A percentile compares a stretch with the other conserved stretches of the same genome.
Conservation (phyloP, 768 basidiomycete genomes). For the Suillus ampliporus region DNA sequence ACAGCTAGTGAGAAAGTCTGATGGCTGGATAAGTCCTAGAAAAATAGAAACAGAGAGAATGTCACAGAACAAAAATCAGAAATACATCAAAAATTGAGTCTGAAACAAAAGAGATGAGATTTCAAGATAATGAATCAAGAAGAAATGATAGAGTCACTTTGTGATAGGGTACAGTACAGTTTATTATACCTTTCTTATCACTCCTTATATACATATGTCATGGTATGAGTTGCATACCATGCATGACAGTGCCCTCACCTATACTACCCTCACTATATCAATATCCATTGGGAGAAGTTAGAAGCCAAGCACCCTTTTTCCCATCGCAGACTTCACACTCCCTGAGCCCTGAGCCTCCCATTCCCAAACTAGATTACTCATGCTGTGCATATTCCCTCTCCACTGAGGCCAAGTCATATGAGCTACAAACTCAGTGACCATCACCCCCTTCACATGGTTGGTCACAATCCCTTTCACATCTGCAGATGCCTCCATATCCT, state of each 20-base stretch:
- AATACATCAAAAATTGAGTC: too few species aligned
- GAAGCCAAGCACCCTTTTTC: conserved; percentile 37
- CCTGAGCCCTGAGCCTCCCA: conserved; percentile 9
- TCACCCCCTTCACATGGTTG: conserved; percentile 16
- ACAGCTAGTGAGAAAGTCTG: too few species aligned
- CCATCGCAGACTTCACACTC: conserved; percentile 15
- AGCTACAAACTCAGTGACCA: conserved; percentile 44
- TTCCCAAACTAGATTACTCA: conserved; percentile 12
- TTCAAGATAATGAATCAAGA: too few species aligned
- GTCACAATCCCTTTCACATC: conserved; percentile 13
- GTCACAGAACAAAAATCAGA: too few species aligned
- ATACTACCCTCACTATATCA: conserved; percentile 55
- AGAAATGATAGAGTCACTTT: too few species aligned
- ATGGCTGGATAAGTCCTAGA: too few species aligned
- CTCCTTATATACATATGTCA: too few species aligned
- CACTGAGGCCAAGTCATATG: conserved; percentile 38
- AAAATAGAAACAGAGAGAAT: too few species aligned
- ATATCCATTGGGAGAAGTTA: conserved; percentile 51
- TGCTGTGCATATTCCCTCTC: background rate
- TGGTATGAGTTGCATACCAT: too few species aligned
- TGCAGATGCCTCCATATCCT: background rate
- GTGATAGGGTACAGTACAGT: too few species aligned
- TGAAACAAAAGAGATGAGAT: too few species aligned
- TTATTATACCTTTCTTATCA: too few species aligned
- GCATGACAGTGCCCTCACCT: conserved; percentile 65